These are phyloP conservation scores for Trypethelium eluteriae DNA, from an alignment of 495 filamentous ascomycete species.

Conservation along the genomic window DNA sequence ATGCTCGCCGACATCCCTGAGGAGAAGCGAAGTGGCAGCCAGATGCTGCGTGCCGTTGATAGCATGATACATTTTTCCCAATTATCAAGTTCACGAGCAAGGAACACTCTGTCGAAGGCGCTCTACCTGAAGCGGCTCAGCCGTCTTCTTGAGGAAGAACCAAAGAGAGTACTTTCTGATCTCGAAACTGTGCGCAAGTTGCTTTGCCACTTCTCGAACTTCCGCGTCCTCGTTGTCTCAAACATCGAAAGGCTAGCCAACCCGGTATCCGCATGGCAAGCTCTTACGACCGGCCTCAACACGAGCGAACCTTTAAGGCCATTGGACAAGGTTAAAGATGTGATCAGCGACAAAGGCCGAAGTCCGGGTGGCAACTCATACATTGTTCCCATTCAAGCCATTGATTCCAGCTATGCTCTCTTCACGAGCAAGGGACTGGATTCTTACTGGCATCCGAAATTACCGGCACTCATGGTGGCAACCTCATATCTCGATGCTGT, in stretches of 20 bases:
- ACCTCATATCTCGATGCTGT: slow-evolving; percentile 84
- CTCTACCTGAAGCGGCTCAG: slow-evolving; percentile 80
- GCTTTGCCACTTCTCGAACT: slow-evolving; percentile 72
- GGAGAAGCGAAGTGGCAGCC: slow-evolving; percentile 75
- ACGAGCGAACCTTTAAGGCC: slow-evolving; percentile 45
- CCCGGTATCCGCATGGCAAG: slow-evolving; percentile 80
- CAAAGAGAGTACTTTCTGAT: slow-evolving; percentile 59
- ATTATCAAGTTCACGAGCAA: slow-evolving; percentile 66
- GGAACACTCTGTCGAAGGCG: slow-evolving; percentile 76
- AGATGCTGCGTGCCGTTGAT: slow-evolving; percentile 67
- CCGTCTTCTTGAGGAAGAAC: slow-evolving; percentile 62
- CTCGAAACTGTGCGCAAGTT: slow-evolving; percentile 67
- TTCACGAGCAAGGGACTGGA: slow-evolving; percentile 65
- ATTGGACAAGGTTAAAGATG: slow-evolving; percentile 50
- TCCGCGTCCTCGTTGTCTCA: slow-evolving; percentile 75
- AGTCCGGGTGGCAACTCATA: slow-evolving; percentile 65
- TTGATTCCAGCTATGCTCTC: slow-evolving; percentile 86
- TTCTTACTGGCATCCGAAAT: slow-evolving; percentile 63
- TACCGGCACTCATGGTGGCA: slow-evolving; percentile 81
- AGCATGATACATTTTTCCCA: slow-evolving; percentile 67
- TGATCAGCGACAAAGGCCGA: slow-evolving; percentile 63
- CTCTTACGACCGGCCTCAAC: slow-evolving; percentile 43
- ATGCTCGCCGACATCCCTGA: slow-evolving; percentile 90
- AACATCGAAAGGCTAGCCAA: slow-evolving; percentile 66
- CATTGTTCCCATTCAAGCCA: slow-evolving; percentile 81